Base-by-base conservation (phyloP, 352 stramenopile species). In the Phytophthora cactorum region DNA sequence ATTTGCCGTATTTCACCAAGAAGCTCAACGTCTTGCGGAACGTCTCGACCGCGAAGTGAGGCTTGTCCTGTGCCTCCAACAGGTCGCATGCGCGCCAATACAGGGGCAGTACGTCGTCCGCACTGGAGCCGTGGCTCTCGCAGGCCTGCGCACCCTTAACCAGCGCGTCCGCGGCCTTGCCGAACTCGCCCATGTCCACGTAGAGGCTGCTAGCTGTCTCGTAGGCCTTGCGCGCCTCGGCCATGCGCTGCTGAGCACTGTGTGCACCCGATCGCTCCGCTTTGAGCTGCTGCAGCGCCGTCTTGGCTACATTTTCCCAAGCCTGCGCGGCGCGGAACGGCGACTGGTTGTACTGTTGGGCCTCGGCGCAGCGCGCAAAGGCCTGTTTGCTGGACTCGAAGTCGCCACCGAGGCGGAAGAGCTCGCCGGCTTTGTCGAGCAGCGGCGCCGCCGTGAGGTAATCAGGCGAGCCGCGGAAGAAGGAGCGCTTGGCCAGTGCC, bases 21-120 rank as follows among this genome's bases (percentile, higher is more conserved):
- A 91, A 95, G n/a, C 62, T 78, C 52, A 92, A 61, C 52, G 85
- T 88, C 75, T 95, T 95, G 50, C 83, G 79, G 66, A 95, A 91
- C 60, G 82, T 79, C 31, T 95, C 87, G 15, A 95, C 79, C 0
- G 87, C 87, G 51, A 95, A 92, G 68, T 95, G 87, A 15, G 87
- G 87, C 61, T 93, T 95, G 60, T 84, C 82, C 70, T 95, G 87
- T 4, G 87, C 75, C 44, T 95, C 87, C 55, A 93, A 69, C 45
- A 95, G 74, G 50, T 84, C 82, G 68, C 87, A 95, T 5, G 87
- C 87, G 17, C 73, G 72, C 65, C 78, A 68, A 55, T 91, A 92
- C 27, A 95, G 72, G 25, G 77, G 70, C 51, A 81, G 72, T n/a
- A 89, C 68, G 57, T 88, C 76, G 25, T 77, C 68, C 11, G 22